These are phyloP conservation scores for Zizania palustris DNA, from an alignment of 202 grass and related monocot genomes.

Conservation along the genomic window DNA sequence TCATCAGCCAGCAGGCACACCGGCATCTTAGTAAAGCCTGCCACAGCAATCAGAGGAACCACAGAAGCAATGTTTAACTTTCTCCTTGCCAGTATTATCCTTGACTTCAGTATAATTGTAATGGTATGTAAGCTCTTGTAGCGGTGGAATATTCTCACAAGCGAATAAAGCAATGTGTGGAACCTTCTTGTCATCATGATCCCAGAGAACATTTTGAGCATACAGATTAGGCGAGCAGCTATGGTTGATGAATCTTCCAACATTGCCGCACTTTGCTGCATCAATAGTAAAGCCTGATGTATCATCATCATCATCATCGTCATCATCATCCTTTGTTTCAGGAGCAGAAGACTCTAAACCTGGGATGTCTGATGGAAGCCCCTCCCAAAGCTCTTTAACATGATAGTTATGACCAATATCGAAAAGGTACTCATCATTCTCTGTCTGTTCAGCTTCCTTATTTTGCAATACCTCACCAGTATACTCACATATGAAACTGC, in stretches of 20 bases:
- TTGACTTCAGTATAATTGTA: slow-evolving; percentile 69
- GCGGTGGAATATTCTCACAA: slow-evolving; percentile 64
- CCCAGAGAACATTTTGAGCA: slow-evolving; percentile 78
- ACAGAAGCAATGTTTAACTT: slow-evolving; percentile 71
- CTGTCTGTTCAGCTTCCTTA: slow-evolving; percentile 55
- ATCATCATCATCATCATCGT: slow-evolving; percentile 30
- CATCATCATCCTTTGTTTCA: slow-evolving; percentile 25
- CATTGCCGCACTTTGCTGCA: slow-evolving; percentile 66
- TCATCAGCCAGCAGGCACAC: slow-evolving; percentile 5
- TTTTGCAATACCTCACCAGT: slow-evolving; percentile 68
- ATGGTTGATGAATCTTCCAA: slow-evolving; percentile 82
- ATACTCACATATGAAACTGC: slow-evolving; percentile 77
- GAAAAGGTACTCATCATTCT: slow-evolving; percentile 77
- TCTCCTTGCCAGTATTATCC: slow-evolving; percentile 54
- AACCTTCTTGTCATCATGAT: slow-evolving; percentile 65
- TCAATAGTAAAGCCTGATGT: slow-evolving; percentile 64
- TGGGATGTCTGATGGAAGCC: slow-evolving; percentile 43
- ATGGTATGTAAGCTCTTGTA: slow-evolving; percentile 80
- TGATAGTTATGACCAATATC: slow-evolving; percentile 74
- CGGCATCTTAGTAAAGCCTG: slow-evolving; percentile 70
- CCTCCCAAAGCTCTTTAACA: slow-evolving; percentile 53
- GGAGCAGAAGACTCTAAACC: slow-evolving; percentile 34
- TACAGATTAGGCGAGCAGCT: slow-evolving; percentile 78
- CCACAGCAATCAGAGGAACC: slow-evolving; percentile 72
- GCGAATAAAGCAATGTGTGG: slow-evolving; percentile 83